Conservation (phyloP, 2,329 filamentous ascomycete genomes). For the Aureobasidium sp. region DNA sequence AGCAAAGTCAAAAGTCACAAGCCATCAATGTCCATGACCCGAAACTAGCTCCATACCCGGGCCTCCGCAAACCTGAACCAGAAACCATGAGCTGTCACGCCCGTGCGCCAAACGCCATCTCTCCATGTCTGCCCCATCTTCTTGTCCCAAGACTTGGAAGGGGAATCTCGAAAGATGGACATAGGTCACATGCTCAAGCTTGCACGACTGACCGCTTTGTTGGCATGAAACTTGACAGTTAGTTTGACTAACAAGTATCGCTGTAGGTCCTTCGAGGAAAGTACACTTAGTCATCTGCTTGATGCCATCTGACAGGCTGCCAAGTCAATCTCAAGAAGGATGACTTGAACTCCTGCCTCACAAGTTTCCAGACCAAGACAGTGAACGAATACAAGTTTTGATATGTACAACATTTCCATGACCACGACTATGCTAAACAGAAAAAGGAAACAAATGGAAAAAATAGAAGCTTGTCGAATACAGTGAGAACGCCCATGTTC, state of each 20-base stretch:
- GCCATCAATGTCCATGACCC: not conserved
- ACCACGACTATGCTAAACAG: slow-evolving; percentile 7
- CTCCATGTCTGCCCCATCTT: not conserved
- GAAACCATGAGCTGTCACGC: not conserved
- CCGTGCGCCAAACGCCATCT: not conserved
- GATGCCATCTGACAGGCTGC: not conserved
- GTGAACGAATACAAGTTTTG: not conserved
- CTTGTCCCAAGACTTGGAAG: not conserved
- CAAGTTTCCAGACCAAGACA: not conserved
- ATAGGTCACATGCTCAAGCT: not conserved
- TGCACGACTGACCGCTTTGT: not conserved
- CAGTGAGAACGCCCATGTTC: slow-evolving; percentile 8
- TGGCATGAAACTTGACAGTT: not conserved
- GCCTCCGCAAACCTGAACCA: not conserved
- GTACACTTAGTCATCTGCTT: not conserved
- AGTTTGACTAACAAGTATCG: not conserved
- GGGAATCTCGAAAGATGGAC: not conserved
- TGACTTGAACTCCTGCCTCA: no score
- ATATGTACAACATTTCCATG: slow-evolving; percentile 12
- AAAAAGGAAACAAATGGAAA: slow-evolving; percentile 2
- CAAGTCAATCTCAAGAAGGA: not conserved
- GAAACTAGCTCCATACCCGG: not conserved
- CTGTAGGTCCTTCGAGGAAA: not conserved
- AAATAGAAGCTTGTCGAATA: not conserved
- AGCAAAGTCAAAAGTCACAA: not conserved